These are phyloP conservation scores for Apiosordaria backusii DNA, from an alignment of 495 filamentous ascomycete species.

Conservation along the genomic window DNA sequence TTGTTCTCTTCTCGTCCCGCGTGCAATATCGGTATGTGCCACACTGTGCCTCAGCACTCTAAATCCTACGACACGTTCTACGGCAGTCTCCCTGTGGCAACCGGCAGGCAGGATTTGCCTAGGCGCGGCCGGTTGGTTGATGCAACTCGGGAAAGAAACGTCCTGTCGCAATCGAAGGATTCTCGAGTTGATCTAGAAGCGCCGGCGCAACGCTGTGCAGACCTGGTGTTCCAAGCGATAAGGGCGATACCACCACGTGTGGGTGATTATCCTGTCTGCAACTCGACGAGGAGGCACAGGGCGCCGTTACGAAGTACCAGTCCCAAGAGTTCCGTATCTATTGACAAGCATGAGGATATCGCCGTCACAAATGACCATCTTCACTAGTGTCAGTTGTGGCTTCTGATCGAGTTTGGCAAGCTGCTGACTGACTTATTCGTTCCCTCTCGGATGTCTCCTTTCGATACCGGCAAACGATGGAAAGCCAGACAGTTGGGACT, in stretches of 20 bases:
- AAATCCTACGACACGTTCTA: conserved; percentile 21
- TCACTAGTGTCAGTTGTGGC: background rate
- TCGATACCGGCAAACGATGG: background rate
- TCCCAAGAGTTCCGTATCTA: background rate
- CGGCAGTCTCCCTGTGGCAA: background rate
- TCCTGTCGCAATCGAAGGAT: conserved; percentile 2
- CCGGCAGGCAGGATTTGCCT: conserved; percentile 1
- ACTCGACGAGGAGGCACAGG: background rate
- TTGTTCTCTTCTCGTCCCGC: background rate
- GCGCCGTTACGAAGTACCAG: background rate
- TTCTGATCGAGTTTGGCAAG: background rate
- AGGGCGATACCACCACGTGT: background rate
- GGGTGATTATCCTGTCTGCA: too few relatives aligned
- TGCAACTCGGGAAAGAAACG: background rate
- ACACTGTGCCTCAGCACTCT: conserved; percentile 30
- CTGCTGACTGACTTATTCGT: background rate
- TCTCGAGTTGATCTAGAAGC: conserved; percentile 1
- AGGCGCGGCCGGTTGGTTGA: background rate
- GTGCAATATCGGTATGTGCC: conserved; percentile 4
- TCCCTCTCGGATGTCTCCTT: background rate
- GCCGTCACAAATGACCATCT: background rate
- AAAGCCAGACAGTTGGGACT: background rate
- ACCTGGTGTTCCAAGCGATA: background rate
- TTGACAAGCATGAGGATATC: background rate
- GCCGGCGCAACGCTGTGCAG: background rate